Percentiles rank a stretch among this genome's conserved stretches.
These are phyloP conservation scores for Dryadomyces sulphureus DNA, from an alignment of 2,329 filamentous ascomycete genomes.

Conservation along the genomic window DNA sequence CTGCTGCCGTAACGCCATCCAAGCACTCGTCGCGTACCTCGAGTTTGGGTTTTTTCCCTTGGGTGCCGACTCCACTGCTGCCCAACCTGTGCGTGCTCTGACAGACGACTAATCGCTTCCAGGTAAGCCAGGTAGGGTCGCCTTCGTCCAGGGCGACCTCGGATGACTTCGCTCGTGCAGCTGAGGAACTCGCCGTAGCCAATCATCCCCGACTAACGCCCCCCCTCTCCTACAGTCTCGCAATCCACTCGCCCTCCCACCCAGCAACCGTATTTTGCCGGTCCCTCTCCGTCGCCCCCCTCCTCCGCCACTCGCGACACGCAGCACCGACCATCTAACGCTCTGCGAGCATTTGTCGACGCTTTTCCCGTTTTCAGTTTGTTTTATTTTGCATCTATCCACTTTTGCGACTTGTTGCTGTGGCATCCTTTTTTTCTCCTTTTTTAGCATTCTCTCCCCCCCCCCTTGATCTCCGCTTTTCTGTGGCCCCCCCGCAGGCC, in stretches of 20 bases:
- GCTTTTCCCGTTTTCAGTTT: neutral
- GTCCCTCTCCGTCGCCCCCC: neutral
- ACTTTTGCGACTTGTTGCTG: no score
- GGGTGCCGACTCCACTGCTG: slow-evolving; percentile 7
- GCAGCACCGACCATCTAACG: no score
- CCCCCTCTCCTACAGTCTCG: slow-evolving; percentile 10
- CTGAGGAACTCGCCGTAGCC: slow-evolving; percentile 8
- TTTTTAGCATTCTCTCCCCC: no score
- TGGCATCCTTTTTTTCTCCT: no score
- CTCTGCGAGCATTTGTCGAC: neutral
- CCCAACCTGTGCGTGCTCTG: slow-evolving; percentile 5
- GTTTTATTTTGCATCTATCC: neutral
- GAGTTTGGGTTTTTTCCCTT: neutral
- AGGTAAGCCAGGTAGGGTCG: neutral
- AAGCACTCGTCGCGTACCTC: neutral
- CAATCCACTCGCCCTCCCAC: slow-evolving; percentile 6
- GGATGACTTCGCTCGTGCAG: neutral
- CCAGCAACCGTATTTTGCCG: neutral
- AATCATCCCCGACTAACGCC: slow-evolving; percentile 11
- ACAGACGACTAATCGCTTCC: neutral
- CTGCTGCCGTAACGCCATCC: neutral
- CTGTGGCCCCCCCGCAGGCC: neutral
- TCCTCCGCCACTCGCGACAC: neutral
- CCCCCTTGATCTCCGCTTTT: neutral
- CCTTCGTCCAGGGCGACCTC: slow-evolving; percentile 5